A percentile compares a stretch with the other conserved stretches of the same genome.
Evolutionary conservation across 441 rosid genomes (phyloP).

Genomic region (Aleurites moluccanus): DNA sequence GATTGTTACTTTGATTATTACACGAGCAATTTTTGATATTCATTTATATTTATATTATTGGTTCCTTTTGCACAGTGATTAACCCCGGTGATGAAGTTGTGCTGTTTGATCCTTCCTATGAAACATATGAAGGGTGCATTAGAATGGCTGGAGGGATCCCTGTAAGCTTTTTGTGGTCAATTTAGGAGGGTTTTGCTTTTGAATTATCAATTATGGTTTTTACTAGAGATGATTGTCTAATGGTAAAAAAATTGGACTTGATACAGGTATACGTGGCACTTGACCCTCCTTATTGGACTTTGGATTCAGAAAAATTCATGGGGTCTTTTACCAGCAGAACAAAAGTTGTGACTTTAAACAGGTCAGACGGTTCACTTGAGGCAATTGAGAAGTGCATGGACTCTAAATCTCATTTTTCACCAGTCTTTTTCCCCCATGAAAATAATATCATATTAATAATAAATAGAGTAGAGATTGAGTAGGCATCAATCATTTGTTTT

Average conservation of each 20-base stretch:
- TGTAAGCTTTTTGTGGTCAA: conserved; percentile 30
- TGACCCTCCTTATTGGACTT: conserved; percentile 54
- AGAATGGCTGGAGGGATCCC: conserved; percentile 59
- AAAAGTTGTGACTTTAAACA: conserved; percentile 56
- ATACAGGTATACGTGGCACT: conserved; percentile 56
- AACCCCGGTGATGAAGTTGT: conserved; percentile 62
- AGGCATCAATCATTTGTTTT: not conserved
- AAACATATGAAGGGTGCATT: conserved; percentile 54
- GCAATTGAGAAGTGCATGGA: not conserved
- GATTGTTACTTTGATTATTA: not conserved
- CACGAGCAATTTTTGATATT: not conserved
- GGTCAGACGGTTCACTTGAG: conserved; percentile 30
- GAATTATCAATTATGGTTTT: not conserved
- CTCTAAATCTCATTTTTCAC: not conserved
- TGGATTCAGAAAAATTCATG: conserved; percentile 46
- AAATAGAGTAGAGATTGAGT: not conserved
- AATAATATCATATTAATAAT: not conserved
- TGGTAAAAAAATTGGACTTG: conserved; percentile 1
- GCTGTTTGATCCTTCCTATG: conserved; percentile 58
- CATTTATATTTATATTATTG: conserved; percentile 11
- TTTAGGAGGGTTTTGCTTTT: not conserved
- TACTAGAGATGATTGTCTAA: not conserved
- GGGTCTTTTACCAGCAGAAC: conserved; percentile 44
- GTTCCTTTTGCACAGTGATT: conserved; percentile 35
- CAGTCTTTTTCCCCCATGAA: not conserved